Percentiles rank a stretch among this genome's conserved stretches.
These are phyloP conservation scores for Tuber aestivum DNA, from an alignment of 495 filamentous ascomycete species.

Conservation along the genomic window DNA sequence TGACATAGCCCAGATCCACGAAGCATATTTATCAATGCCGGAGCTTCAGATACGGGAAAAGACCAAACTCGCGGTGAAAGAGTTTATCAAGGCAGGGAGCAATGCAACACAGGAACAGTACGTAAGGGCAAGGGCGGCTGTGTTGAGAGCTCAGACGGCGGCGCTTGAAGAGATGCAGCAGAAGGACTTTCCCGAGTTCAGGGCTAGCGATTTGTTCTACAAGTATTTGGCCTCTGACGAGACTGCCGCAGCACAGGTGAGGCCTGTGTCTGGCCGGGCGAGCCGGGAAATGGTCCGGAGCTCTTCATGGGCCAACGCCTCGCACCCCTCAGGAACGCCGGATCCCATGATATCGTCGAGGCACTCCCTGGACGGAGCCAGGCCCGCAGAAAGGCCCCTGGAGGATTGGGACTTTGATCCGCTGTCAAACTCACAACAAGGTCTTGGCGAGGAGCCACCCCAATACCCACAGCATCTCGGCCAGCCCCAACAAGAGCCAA, in stretches of 20 bases:
- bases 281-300: constrained; percentile 22
- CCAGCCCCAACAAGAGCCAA: constrained; percentile 45
- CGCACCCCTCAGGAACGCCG: constrained; percentile 10
- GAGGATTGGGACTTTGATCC: constrained; percentile 63
- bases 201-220: constrained; percentile 85
- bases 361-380: constrained; percentile 28
- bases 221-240: constrained; percentile 92
- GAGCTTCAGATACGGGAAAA: constrained; percentile 71
- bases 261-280: constrained; percentile 1
- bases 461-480: constrained; percentile 49
- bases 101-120: constrained; percentile 75
- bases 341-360: constrained; percentile 44
- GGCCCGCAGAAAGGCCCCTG: constrained; percentile 1
- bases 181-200: constrained; percentile 75
- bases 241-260: constrained; percentile 42
- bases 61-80: constrained; percentile 61
- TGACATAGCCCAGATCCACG: constrained; percentile 83
- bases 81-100: constrained; percentile 70
- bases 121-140: constrained; percentile 70
- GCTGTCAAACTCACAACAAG: constrained; percentile 56
- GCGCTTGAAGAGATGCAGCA: constrained; percentile 77
- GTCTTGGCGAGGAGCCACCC: constrained; percentile 47
- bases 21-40: constrained; percentile 73
- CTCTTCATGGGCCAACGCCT: constrained; percentile 33
- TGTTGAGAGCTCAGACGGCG: constrained; percentile 73